phyloP scores from a whole-genome alignment of 768 basidiomycete species.

The Suillus spraguei region DNA sequence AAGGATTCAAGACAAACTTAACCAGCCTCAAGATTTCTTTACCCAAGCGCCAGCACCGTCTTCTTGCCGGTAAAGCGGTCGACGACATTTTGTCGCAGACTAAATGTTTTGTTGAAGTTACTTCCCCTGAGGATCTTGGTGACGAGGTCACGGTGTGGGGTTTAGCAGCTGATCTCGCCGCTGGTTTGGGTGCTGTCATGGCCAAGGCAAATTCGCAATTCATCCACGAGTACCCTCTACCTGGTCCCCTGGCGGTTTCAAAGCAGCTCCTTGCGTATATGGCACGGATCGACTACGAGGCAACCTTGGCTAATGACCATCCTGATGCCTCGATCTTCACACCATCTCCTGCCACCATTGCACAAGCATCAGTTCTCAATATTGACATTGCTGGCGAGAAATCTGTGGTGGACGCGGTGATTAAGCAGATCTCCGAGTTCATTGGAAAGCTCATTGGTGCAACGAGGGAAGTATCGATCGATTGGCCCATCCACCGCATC shows the following conservation, averaged over 20 bases:
- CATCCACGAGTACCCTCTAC: conserved; percentile 81
- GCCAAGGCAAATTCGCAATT: conserved; percentile 89
- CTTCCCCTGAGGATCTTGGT: conserved; percentile 69
- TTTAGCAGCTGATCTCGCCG: conserved; percentile 61
- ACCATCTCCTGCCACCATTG: conserved; percentile 57
- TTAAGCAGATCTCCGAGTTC: conserved; percentile 73
- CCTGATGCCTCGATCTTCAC: conserved; percentile 76
- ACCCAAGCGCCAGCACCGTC: conserved; percentile 93
- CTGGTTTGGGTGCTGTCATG: conserved; percentile 74
- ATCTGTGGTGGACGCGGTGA: conserved; percentile 68
- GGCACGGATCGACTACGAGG: conserved; percentile 62
- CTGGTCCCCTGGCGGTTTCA: conserved; percentile 67
- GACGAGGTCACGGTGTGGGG: conserved; percentile 92
- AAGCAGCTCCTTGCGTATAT: conserved; percentile 83
- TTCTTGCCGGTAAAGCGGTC: conserved; percentile 74
- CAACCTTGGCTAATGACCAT: conserved; percentile 61
- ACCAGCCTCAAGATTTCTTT: conserved; percentile 75
- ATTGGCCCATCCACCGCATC: conserved; percentile 86
- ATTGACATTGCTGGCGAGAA: conserved; percentile 86
- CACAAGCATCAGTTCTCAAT: conserved; percentile 61
- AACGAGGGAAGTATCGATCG: conserved; percentile 74
- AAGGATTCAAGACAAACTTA: conserved; percentile 53
- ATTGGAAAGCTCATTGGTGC: conserved; percentile 79
- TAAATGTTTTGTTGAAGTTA: conserved; percentile 79
- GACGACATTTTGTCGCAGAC: conserved; percentile 81